These are phyloP conservation scores for Leucogyrophana mollusca DNA, from an alignment of 768 basidiomycete species.

Conservation along the genomic window DNA sequence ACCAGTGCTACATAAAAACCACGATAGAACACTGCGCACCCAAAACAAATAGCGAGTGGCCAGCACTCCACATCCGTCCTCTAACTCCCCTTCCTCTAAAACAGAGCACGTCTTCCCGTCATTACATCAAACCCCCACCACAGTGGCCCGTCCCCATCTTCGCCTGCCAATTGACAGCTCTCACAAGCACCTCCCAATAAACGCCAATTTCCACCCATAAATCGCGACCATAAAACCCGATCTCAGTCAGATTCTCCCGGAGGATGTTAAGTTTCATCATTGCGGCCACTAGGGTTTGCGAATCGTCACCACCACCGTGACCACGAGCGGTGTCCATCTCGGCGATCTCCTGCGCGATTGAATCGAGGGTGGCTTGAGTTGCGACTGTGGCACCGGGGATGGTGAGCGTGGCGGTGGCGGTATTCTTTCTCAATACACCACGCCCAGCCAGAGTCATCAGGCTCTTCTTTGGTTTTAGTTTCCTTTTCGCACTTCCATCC, in stretches of 20 bases:
- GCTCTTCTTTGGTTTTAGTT: conserved; percentile 1
- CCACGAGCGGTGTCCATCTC: conserved; percentile 11
- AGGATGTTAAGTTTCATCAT: conserved; percentile 27
- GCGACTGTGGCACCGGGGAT: no score
- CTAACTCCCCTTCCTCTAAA: no score
- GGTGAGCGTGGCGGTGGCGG: not conserved
- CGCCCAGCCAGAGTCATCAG: not conserved
- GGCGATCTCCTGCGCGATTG: conserved; percentile 30
- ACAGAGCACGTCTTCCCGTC: no score
- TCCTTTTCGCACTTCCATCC: not conserved
- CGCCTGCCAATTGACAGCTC: not conserved
- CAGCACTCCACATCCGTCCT: no score
- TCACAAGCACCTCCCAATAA: not conserved
- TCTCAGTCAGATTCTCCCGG: conserved; percentile 31
- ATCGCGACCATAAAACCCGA: conserved; percentile 31
- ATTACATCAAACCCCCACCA: no score
- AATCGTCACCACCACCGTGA: conserved; percentile 5
- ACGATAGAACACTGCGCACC: no score
- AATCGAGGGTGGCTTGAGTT: conserved; percentile 9
- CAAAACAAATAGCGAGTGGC: no score
- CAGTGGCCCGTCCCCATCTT: no score
- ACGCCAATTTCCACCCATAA: conserved; percentile 35
- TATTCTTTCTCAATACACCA: not conserved
- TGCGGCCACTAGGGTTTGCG: conserved; percentile 23
- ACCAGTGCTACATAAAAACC: no score